Evolutionary conservation across 2,329 filamentous ascomycete species (phyloP).

Genomic region (Pyrenochaeta sp.): DNA sequence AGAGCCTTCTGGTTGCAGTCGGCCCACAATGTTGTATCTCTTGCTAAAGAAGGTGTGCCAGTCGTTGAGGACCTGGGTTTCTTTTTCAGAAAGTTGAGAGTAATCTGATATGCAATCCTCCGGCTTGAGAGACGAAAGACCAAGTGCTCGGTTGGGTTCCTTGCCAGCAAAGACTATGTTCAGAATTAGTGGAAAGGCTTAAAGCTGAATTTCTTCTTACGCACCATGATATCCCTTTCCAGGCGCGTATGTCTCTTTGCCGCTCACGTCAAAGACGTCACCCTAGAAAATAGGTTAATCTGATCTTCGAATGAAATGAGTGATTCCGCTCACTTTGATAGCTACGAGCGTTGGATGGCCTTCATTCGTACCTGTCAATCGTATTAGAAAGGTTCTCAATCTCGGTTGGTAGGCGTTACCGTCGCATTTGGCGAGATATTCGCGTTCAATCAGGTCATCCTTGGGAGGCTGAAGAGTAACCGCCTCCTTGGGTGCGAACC

Average conservation of each 20-base stretch:
- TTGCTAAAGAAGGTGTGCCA: slow-evolving; percentile 98
- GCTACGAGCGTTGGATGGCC: slow-evolving; percentile 66
- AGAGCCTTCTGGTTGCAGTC: slow-evolving; percentile 31
- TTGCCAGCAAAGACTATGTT: slow-evolving; percentile 88
- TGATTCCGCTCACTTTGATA: slow-evolving; percentile 59
- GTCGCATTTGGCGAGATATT: slow-evolving; percentile 81
- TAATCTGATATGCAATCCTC: slow-evolving; percentile 85
- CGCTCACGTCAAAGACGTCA: slow-evolving; percentile 91
- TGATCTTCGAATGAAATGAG: background rate
- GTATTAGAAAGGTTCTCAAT: slow-evolving; percentile 5
- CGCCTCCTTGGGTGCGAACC: slow-evolving; percentile 80
- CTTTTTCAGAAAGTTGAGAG: slow-evolving; percentile 81
- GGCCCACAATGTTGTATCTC: slow-evolving; percentile 88
- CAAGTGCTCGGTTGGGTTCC: slow-evolving; percentile 92
- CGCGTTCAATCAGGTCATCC: slow-evolving; percentile 81
- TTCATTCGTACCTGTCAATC: slow-evolving; percentile 66
- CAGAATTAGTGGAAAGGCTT: slow-evolving; percentile 8
- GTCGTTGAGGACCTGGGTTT: slow-evolving; percentile 84
- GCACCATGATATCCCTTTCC: slow-evolving; percentile 86
- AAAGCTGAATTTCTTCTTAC: slow-evolving; percentile 33
- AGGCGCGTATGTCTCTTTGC: slow-evolving; percentile 84
- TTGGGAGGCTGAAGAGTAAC: slow-evolving; percentile 84
- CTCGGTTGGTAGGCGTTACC: slow-evolving; percentile 70
- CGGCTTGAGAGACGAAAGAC: slow-evolving; percentile 81
- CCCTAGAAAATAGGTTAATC: slow-evolving; percentile 64